Evolutionary conservation across 352 stramenopile genomes (phyloP).

Genomic region (Phytophthora fragariae): DNA sequence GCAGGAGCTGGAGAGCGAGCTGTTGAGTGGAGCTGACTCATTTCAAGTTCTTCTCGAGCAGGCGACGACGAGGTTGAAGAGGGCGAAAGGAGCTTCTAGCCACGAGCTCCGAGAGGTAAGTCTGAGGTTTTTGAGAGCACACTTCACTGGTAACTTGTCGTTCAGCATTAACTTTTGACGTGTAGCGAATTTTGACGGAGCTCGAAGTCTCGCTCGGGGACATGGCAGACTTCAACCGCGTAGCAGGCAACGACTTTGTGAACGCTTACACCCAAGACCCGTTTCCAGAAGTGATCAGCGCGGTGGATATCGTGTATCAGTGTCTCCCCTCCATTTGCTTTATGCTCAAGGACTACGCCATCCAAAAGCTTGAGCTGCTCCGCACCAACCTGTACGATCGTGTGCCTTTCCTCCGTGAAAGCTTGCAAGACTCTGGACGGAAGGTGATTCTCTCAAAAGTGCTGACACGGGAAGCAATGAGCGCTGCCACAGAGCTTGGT

Average conservation of each 20-base stretch:
- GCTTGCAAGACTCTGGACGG: constrained; percentile 11
- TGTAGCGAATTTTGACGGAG: constrained; percentile 50
- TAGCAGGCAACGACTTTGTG: constrained; percentile 50
- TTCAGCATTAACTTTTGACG: no score
- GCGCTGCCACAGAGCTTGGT: constrained; percentile 32
- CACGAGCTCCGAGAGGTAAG: constrained; percentile 36
- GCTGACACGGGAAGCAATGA: constrained; percentile 37
- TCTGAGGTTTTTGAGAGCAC: neutral
- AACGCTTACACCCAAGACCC: constrained; percentile 31
- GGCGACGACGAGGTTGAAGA: constrained; percentile 18
- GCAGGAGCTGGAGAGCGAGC: constrained; percentile 35
- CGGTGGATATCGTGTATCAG: constrained; percentile 41
- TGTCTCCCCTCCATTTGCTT: constrained; percentile 55
- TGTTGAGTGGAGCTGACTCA: constrained; percentile 20
- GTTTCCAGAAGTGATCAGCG: constrained; percentile 30
- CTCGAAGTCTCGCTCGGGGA: constrained; percentile 56
- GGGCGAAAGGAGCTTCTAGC: neutral
- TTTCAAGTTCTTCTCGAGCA: constrained; percentile 45
- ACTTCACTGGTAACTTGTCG: no score
- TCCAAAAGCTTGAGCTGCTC: constrained; percentile 49
- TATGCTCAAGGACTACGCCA: constrained; percentile 47
- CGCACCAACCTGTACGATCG: constrained; percentile 38
- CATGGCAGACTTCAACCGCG: constrained; percentile 40
- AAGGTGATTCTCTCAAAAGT: constrained; percentile 36
- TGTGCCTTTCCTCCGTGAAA: constrained; percentile 53